These are phyloP conservation scores for Podospora pseudoanserina DNA, from an alignment of 495 filamentous ascomycete genomes.

Conservation along the genomic window DNA sequence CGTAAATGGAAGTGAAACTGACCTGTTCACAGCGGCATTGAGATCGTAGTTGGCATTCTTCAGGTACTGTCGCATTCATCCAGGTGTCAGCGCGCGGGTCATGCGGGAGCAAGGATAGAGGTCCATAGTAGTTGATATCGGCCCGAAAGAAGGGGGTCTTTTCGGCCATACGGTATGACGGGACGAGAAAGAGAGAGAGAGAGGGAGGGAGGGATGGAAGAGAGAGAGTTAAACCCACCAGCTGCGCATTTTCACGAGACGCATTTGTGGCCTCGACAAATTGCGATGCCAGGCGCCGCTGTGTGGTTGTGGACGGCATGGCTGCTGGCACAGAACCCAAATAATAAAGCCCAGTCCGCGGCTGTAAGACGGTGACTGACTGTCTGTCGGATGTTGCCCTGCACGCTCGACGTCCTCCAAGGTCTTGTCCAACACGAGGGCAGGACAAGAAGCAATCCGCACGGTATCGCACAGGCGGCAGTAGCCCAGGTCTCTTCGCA, in stretches of 20 bases:
- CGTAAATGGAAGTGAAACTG: conserved; percentile 30
- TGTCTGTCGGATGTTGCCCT: background rate
- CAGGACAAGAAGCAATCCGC: background rate
- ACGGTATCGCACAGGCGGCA: background rate
- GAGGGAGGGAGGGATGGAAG: too few relatives aligned
- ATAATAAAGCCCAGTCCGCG: background rate
- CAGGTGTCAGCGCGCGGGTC: conserved; percentile 10
- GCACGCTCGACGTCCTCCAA: background rate
- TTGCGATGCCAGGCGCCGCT: conserved; percentile 49
- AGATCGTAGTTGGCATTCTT: conserved; percentile 44
- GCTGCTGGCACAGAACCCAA: background rate
- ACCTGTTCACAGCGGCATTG: conserved; percentile 51
- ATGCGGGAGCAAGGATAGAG: conserved; percentile 24
- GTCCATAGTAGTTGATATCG: conserved; percentile 22
- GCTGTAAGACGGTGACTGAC: background rate
- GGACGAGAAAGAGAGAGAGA: background rate
- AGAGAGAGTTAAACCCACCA: conserved; percentile 37
- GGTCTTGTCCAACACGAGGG: background rate
- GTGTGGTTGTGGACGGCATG: conserved; percentile 32
- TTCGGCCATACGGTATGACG: conserved; percentile 21
- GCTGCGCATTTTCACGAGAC: conserved; percentile 48
- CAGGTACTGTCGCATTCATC: conserved; percentile 36
- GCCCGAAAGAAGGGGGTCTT: conserved; percentile 24
- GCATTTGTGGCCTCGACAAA: conserved; percentile 54
- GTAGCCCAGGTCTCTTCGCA: background rate